Evolutionary conservation across 768 basidiomycete species (phyloP).

Genomic region (Termitomyces sp.): DNA sequence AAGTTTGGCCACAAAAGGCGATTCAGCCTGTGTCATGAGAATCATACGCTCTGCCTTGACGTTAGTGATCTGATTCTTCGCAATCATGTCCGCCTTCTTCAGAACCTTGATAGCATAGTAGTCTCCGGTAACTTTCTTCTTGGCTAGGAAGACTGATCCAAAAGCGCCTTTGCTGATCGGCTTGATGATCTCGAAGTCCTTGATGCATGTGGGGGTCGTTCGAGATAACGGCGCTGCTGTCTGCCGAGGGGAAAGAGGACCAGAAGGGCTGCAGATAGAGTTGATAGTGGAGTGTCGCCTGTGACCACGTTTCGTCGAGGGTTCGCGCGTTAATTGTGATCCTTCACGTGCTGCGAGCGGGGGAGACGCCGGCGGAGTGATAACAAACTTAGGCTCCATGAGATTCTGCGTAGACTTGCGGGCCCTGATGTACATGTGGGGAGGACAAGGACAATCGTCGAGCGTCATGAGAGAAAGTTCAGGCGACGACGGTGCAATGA

Average conservation of each 20-base stretch:
- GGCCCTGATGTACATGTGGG: conserved; percentile 51
- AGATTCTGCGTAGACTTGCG: conserved; percentile 65
- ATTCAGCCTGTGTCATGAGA: conserved; percentile 98
- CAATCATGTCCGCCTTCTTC: conserved; percentile 99
- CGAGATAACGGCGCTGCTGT: conserved; percentile 73
- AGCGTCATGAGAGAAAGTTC: conserved; percentile 26
- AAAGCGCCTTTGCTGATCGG: conserved; percentile 99
- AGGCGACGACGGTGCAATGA: conserved; percentile 53
- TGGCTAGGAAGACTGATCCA: conserved; percentile 96
- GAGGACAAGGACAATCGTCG: conserved; percentile 55
- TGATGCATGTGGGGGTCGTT: conserved; percentile 86
- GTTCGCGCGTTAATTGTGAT: conserved; percentile 34
- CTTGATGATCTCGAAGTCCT: conserved; percentile 99
- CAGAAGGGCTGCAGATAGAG: conserved; percentile 53
- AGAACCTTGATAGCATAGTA: conserved; percentile 99
- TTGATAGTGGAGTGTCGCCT: conserved; percentile 73
- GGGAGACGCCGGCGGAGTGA: conserved; percentile 77
- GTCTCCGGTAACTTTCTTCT: conserved; percentile 97
- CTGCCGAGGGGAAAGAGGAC: conserved; percentile 84
- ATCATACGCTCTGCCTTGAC: conserved; percentile 99
- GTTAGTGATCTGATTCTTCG: conserved; percentile 99
- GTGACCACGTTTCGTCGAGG: conserved; percentile 50
- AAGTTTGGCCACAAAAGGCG: conserved; percentile 95
- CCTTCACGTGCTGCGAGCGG: conserved; percentile 43
- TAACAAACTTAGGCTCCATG: conserved; percentile 56